Percentiles rank a stretch among this genome's conserved stretches.
Conservation (phyloP, 2,329 filamentous ascomycete genomes). For the Dryadomyces quercivorus region DNA sequence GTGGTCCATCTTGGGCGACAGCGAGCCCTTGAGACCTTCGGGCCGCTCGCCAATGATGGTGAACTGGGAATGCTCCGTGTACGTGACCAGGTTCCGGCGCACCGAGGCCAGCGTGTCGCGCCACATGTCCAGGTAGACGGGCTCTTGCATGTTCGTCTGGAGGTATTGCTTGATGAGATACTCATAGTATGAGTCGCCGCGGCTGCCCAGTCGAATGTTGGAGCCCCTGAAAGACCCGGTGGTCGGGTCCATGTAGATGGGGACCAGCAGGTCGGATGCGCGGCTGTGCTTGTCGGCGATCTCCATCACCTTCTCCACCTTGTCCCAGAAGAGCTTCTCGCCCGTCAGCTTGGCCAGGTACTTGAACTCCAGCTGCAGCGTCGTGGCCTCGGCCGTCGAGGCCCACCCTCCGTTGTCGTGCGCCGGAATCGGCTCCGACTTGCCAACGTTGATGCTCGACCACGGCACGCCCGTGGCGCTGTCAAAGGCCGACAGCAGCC, state of each 20-base stretch:
- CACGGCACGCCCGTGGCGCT: slow-evolving; percentile 77
- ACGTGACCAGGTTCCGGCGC: slow-evolving; percentile 84
- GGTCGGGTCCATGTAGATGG: slow-evolving; percentile 78
- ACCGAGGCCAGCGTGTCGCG: slow-evolving; percentile 72
- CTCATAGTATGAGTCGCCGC: slow-evolving; percentile 97
- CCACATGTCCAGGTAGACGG: slow-evolving; percentile 87
- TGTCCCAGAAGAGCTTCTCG: slow-evolving; percentile 85
- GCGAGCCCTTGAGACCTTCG: slow-evolving; percentile 48
- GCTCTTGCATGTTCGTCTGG: slow-evolving; percentile 78
- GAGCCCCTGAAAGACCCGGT: slow-evolving; percentile 67
- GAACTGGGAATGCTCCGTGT: slow-evolving; percentile 66
- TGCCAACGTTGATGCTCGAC: slow-evolving; percentile 79
- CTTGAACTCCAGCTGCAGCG: slow-evolving; percentile 90
- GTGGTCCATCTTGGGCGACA: slow-evolving; percentile 94
- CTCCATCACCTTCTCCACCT: slow-evolving; percentile 82
- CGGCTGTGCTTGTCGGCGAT: slow-evolving; percentile 74
- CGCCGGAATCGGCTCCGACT: slow-evolving; percentile 62
- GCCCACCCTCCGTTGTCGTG: slow-evolving; percentile 80
- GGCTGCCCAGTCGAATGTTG: slow-evolving; percentile 84
- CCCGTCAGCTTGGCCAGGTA: slow-evolving; percentile 92
- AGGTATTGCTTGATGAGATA: slow-evolving; percentile 98
- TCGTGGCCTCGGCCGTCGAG: slow-evolving; percentile 87
- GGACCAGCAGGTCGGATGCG: slow-evolving; percentile 70
- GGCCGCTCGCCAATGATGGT: slow-evolving; percentile 87
- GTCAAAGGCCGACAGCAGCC: slow-evolving; percentile 78